Base-by-base conservation (phyloP, 129 eudicot genomes). In the Pseudognaphalium luteoalbum region DNA sequence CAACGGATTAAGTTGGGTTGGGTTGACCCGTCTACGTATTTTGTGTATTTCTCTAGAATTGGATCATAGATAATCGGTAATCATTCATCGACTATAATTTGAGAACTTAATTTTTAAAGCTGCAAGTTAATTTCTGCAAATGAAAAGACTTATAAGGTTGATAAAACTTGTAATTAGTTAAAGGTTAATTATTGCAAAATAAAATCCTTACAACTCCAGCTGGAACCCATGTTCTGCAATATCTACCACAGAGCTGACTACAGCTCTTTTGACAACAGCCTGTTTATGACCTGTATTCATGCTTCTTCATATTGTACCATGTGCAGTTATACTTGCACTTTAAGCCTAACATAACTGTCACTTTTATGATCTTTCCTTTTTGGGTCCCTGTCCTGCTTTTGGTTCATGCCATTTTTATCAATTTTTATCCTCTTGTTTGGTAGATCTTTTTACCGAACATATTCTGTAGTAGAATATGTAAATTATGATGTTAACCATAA, bases 261-360 rank as follows among this genome's bases (percentile, higher is more conserved):
- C 58, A 25, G 1, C 44, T 35, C 56, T 15, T 73, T 73, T 76
- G 72, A 51, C 33, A 66, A 66, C 80, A 66, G 72, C 66, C 73
- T 76, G 80, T 76, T 28, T 79, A 41, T 78, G 76, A 58, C 42
- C 76, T 78, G 71, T 78, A 41, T 25, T 47, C 72, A 71, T 71
- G 80, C 80, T 65, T 76, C 58, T 21, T 28, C 42, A 76, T 66
- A 71, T 54, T 67, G 81, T 67, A 61, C 78, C 81, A 68, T 56
- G 81, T 67, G 52, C 32, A 12, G 52, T 76, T 33, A 56, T 42
- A 66, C 67, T 76, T 76, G 80, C 59, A 52, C 80, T 54, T 67
- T n/a, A 73, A 72, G 63, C 19, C 28, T 41, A 74, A 73, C 68
- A 59, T 37, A 59, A 59, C 68, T 39, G 28, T 66, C 44, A 75